Evolutionary conservation across 2,329 filamentous ascomycete species (phyloP).

Genomic region (Orbilia brochopaga): DNA sequence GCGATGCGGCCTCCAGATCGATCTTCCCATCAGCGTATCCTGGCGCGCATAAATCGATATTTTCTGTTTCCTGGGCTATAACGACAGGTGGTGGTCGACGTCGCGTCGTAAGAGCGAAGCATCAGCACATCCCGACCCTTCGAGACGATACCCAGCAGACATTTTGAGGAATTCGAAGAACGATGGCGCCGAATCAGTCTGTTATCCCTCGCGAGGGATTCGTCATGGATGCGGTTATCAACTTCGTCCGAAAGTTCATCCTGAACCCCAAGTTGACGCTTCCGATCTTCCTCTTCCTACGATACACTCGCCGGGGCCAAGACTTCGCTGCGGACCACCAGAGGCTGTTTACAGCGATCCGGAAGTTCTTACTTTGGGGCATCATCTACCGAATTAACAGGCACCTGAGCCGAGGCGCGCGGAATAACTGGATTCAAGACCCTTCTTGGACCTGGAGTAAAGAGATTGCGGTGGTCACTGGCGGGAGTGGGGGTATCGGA

Average conservation of each 20-base stretch:
- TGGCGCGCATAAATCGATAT: no score
- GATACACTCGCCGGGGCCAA: conserved; percentile 69
- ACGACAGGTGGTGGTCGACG: no score
- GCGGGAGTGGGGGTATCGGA: conserved; percentile 76
- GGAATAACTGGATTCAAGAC: conserved; percentile 64
- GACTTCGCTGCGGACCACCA: conserved; percentile 65
- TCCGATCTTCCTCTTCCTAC: conserved; percentile 68
- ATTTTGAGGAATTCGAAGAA: background rate
- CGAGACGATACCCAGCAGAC: background rate
- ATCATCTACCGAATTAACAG: conserved; percentile 62
- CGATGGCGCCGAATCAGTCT: conserved; percentile 42
- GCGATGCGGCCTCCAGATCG: background rate
- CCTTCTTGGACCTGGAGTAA: conserved; percentile 68
- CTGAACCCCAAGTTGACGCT: conserved; percentile 71
- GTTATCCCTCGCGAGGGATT: conserved; percentile 47
- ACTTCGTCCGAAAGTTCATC: conserved; percentile 64
- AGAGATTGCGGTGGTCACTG: conserved; percentile 76
- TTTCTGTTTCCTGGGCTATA: no score
- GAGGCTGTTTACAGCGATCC: conserved; percentile 63
- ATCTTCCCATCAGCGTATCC: no score
- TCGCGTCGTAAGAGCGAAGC: background rate
- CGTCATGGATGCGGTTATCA: conserved; percentile 43
- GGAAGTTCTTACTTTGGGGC: conserved; percentile 64
- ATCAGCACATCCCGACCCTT: background rate
- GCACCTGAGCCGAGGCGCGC: conserved; percentile 63